Evolutionary conservation across 257 asterid species (phyloP).

Genomic region (Parsonsia alboflavescens): DNA sequence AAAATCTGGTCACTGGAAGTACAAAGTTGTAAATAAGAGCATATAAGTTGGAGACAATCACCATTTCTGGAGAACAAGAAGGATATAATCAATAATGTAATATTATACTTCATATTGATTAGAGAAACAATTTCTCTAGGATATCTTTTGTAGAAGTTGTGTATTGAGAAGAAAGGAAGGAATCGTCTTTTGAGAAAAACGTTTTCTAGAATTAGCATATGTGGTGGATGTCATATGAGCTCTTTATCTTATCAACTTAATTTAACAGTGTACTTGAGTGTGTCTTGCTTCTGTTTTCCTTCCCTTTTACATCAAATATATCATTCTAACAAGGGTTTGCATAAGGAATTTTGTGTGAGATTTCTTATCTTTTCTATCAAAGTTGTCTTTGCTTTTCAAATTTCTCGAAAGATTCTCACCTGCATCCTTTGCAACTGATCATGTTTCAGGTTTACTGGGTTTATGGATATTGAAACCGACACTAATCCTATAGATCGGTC

Average conservation of each 20-base stretch:
- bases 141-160: background rate
- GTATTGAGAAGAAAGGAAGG: background rate
- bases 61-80: background rate
- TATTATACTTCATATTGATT: background rate
- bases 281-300: no score
- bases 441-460: conserved; percentile 38
- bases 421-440: background rate
- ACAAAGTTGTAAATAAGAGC: background rate
- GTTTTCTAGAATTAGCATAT: background rate
- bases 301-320: no score
- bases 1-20: background rate
- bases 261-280: no score
- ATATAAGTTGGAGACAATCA: background rate
- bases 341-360: no score
- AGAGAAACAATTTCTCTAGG: background rate
- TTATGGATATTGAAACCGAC: conserved; percentile 63
- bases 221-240: background rate
- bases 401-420: background rate
- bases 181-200: background rate
- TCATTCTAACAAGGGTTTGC: no score
- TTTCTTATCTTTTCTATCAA: no score
- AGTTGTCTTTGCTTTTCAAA: background rate
- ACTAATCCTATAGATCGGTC: conserved; percentile 90
- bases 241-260: background rate
- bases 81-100: background rate